Evolutionary conservation across 257 asterid genomes (phyloP).

Genomic region (Solanum clarkiae): DNA sequence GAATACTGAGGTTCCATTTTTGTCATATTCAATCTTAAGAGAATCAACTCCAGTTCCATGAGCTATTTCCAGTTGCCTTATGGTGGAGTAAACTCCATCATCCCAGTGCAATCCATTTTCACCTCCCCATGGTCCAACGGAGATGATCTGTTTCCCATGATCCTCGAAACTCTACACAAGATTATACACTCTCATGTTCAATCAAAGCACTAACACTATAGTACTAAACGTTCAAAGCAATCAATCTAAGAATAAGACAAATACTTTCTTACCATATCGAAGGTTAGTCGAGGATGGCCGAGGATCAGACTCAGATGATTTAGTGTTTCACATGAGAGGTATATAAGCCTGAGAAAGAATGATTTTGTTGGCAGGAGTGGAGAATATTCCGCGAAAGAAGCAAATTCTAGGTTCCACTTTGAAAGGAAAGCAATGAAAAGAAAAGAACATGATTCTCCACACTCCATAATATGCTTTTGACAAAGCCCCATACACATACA

Average conservation of each 20-base stretch:
- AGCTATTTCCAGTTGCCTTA: conserved; percentile 47
- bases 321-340: background rate
- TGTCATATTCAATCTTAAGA: conserved; percentile 52
- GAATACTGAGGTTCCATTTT: conserved; percentile 51
- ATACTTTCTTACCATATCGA: background rate
- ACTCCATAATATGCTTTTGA: background rate
- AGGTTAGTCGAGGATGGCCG: background rate
- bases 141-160: conserved; percentile 16
- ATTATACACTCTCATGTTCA: background rate
- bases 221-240: background rate
- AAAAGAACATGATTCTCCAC: conserved; percentile 46
- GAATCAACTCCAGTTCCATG: conserved; percentile 63
- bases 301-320: background rate
- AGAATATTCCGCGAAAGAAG: background rate
- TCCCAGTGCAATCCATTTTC: conserved; percentile 63
- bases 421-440: conserved; percentile 21
- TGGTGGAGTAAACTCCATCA: conserved; percentile 47
- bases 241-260: background rate
- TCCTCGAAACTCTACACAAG: conserved; percentile 24
- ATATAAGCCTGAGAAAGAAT: conserved; percentile 2
- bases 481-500: background rate
- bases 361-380: background rate
- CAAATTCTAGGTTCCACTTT: conserved; percentile 38
- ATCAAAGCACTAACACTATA: background rate
- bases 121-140: conserved; percentile 89